phyloP scores from a whole-genome alignment of 2,329 filamentous ascomycete species.

The Aspergillus phoenicis region DNA sequence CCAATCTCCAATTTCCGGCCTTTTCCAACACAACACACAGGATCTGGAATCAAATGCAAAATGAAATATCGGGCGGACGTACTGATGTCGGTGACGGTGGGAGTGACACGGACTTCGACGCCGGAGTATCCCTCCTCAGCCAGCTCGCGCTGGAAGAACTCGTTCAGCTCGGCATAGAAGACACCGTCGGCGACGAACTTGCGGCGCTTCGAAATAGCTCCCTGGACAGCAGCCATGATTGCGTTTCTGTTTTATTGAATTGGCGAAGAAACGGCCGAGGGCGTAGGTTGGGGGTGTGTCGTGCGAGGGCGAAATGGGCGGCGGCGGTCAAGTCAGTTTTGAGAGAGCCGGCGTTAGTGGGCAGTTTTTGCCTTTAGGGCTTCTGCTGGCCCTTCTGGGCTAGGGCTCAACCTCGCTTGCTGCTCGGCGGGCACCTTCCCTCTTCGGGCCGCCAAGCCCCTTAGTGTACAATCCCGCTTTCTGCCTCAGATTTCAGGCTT shows the following conservation, averaged over 20 bases:
- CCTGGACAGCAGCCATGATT: constrained; percentile 55
- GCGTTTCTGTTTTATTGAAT: constrained; percentile 40
- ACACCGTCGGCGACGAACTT: constrained; percentile 97
- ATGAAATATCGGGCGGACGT: constrained; percentile 38
- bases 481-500: neutral
- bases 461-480: constrained; percentile 13
- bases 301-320: constrained; percentile 35
- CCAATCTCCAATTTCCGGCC: constrained; percentile 15
- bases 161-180: constrained; percentile 99
- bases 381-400: constrained; percentile 35
- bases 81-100: constrained; percentile 99
- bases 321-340: constrained; percentile 35
- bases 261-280: constrained; percentile 40
- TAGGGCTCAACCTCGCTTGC: constrained; percentile 47
- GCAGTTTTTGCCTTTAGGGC: constrained; percentile 40
- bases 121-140: constrained; percentile 99
- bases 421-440: constrained; percentile 25
- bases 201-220: constrained; percentile 56
- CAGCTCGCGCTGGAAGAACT: constrained; percentile 99
- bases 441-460: constrained; percentile 19
- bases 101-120: constrained; percentile 99
- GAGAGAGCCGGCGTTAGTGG: constrained; percentile 43
- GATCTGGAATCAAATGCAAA: constrained; percentile 18
- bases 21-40: neutral
- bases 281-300: constrained; percentile 31